Evolutionary conservation across 441 rosid genomes (phyloP), one percentile per base, ranked within the genome.

Genomic region (Viola pubescens): DNA sequence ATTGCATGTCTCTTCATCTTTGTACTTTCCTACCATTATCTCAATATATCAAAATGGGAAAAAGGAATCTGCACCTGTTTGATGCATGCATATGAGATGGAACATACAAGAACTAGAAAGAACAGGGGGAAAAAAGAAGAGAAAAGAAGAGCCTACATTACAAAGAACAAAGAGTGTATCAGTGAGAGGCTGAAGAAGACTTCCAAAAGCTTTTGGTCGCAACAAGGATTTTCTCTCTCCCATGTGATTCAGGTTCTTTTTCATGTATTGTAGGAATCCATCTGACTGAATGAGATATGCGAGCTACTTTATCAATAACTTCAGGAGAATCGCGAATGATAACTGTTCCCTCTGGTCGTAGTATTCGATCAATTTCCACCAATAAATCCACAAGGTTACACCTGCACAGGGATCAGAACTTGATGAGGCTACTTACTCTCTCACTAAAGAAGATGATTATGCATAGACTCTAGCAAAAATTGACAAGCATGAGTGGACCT

Each of bases 341-440:
- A 52, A 87, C 94, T 1, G 80, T 79, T 58, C 96, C 97, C 65
- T 84, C 88, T 11, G 97, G 97, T 26, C 98, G 98, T 78, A 92
- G 59, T 45, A 87, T 87, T 14, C 98, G 71, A 63, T 92, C 97
- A 82, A 92, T 89, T 79, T 92, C 98, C 65, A 89, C 92, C 85
- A 89, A 76, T 60, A 92, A 59, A 78, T 92, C 96, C 60, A 81
- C 95, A 58, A 92, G 81, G 74, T 77, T 78, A 73, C 98, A 92
- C 82, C 98, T 92, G 87, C 71, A 71, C 43, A 11, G 52, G 60
- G 49, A 67, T 56, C 37, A 66, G 7, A 61, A 43, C 63, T 53
- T 48, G 51, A 61, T 63, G 44, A 64, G 57, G 16, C 14, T 39
- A 63, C 10, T 10, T 34, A 44, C 51, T 52, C 43, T 16, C 52